Evolutionary conservation across 1,284 basidiomycete species (phyloP).

Genomic region (Athelia sp.): DNA sequence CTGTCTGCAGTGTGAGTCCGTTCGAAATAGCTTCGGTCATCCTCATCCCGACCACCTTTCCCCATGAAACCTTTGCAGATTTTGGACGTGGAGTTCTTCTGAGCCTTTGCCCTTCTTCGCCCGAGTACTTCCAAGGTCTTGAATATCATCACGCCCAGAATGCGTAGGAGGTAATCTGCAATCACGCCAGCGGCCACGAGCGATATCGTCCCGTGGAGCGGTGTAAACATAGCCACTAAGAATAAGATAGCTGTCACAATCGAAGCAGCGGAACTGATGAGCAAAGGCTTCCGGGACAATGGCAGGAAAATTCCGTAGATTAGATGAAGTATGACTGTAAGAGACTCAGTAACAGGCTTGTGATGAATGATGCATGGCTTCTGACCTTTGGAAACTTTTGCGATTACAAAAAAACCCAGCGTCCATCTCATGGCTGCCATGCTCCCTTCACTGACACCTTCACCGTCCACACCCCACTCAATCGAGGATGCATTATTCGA

Average conservation of each 20-base stretch:
- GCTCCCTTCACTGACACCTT: constrained; percentile 7
- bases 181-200: neutral
- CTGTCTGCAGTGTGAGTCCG: neutral
- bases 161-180: neutral
- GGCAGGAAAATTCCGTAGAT: constrained; percentile 25
- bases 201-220: neutral
- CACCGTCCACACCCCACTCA: constrained; percentile 7
- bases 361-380: constrained; percentile 1
- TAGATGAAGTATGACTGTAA: constrained; percentile 13
- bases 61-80: neutral
- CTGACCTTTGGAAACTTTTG: constrained; percentile 19
- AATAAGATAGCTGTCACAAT: constrained; percentile 6
- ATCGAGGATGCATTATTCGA: constrained; percentile 30
- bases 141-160: neutral
- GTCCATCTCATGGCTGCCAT: constrained; percentile 12
- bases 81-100: neutral
- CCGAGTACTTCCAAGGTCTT: neutral
- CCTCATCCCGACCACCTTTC: neutral
- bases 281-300: constrained; percentile 17
- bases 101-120: neutral
- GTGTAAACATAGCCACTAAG: constrained; percentile 23
- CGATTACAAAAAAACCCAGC: constrained; percentile 23
- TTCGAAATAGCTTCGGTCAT: neutral
- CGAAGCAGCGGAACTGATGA: neutral
- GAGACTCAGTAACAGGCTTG: neutral